Evolutionary conservation across 176 grass and related monocot species (phyloP).

Genomic region (Neostapfia colusana): DNA sequence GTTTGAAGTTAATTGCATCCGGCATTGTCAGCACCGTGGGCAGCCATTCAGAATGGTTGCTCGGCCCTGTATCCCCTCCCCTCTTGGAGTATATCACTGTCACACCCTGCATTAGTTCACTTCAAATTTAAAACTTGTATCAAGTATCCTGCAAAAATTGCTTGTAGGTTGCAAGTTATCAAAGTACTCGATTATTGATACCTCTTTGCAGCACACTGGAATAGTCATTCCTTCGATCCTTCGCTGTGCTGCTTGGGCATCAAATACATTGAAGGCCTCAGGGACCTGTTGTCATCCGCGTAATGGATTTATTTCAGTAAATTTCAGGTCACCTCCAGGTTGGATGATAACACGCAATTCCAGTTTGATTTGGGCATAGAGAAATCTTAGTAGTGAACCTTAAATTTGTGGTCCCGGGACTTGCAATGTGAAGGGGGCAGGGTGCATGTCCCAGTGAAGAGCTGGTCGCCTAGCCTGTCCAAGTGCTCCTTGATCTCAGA

Average conservation of each 20-base stretch:
- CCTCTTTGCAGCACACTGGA: constrained; percentile 72
- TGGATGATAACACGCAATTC: not conserved
- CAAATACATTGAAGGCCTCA: constrained; percentile 85
- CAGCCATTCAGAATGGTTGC: constrained; percentile 80
- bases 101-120: constrained; percentile 55
- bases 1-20: constrained; percentile 73
- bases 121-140: not conserved
- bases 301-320: constrained; percentile 13
- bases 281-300: constrained; percentile 46
- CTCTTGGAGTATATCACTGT: constrained; percentile 86
- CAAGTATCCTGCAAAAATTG: not conserved
- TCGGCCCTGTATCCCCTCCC: constrained; percentile 61
- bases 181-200: constrained; percentile 24
- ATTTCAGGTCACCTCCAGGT: constrained; percentile 19
- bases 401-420: constrained; percentile 62
- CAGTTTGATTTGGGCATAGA: not conserved
- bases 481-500: constrained; percentile 77
- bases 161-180: not conserved
- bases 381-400: constrained; percentile 47
- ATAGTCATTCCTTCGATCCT: constrained; percentile 48
- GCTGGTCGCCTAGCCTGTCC: constrained; percentile 77
- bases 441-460: constrained; percentile 78
- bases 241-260: constrained; percentile 38
- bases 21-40: constrained; percentile 58
- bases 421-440: constrained; percentile 61